Base-by-base conservation (phyloP, 345 rosid species). In the Populus davidiana region DNA sequence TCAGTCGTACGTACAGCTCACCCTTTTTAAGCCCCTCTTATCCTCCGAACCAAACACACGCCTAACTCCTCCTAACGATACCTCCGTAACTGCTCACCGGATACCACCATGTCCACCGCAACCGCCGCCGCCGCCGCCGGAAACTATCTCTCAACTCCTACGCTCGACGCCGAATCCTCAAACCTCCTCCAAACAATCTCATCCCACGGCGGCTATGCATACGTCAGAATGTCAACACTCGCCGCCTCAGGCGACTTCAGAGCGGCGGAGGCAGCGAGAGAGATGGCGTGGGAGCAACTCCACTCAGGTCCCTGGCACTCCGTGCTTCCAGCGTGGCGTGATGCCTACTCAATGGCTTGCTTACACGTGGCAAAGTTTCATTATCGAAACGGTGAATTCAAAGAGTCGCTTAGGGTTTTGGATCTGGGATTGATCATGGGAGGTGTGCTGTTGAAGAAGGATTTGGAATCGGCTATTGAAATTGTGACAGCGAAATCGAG, bases 271-370 rank as follows among this genome's bases (percentile, higher is more conserved):
- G 96, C 90, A 41, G 94, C 99, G 68, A 88, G 89, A 61, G 99
- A 95, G 85, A 89, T 95, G 98, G 96, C 99, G 5, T 95, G 99
- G 99, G 99, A 95, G 91, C 99, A 93, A 87, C 96, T 95, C 69
- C 99, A 95, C 83, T 95, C 93, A 0, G 99, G 99, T 23, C 98
- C 99, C 13, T 96, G 98, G 99, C 91, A 92, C 85, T 92, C 97
- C 1, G 98, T 96, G 73, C 91, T 92, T 38, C 98, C 98, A 1
- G 90, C 87, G 2, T 96, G 99, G 99, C 96, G 98, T 21, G 98
- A 96, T 71, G 99, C 99, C 62, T 96, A 91, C 86, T 90, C 97
- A 61, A 88, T 96, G 94, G 92, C 97, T 54, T 93, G 98, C 76
- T 89, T 96, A 70, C 82, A 83, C 75, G 88, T 91, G 69, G 98